Evolutionary conservation across 1,284 basidiomycete species (phyloP).

Genomic region (Heterobasidion parviporum): DNA sequence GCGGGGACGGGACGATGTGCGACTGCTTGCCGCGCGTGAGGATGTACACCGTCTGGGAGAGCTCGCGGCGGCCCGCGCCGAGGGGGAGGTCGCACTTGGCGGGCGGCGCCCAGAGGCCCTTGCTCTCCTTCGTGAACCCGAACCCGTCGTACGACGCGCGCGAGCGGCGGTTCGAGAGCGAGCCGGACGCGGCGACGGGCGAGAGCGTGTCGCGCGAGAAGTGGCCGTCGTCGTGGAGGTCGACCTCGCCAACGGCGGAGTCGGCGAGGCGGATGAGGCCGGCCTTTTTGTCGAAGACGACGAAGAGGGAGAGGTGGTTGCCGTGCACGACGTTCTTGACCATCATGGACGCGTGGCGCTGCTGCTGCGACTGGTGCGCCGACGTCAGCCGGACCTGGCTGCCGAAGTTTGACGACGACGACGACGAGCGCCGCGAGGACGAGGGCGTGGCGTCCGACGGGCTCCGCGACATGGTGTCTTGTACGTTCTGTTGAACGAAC

Average conservation of each 20-base stretch:
- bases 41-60: slow-evolving; percentile 40
- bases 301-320: slow-evolving; percentile 65
- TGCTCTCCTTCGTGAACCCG: slow-evolving; percentile 32
- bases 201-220: slow-evolving; percentile 4
- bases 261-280: slow-evolving; percentile 70
- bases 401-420: slow-evolving; percentile 8
- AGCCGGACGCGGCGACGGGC: slow-evolving; percentile 14
- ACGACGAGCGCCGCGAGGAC: slow-evolving; percentile 9
- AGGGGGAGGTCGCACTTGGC: slow-evolving; percentile 42
- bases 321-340: slow-evolving; percentile 36
- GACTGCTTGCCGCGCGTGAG: slow-evolving; percentile 63
- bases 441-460: slow-evolving; percentile 29
- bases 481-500: slow-evolving; percentile 63
- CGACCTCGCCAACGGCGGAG: slow-evolving; percentile 69
- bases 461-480: slow-evolving; percentile 39
- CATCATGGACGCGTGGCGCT: slow-evolving; percentile 13
- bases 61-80: slow-evolving; percentile 13
- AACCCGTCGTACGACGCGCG: slow-evolving; percentile 47
- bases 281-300: slow-evolving; percentile 78
- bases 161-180: slow-evolving; percentile 27
- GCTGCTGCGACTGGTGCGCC: background rate
- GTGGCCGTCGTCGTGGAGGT: slow-evolving; percentile 44
- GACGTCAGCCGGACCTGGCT: slow-evolving; percentile 19
- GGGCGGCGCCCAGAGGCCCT: slow-evolving; percentile 48
- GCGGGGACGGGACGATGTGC: slow-evolving; percentile 58